Conservation (phyloP, 1,139 yeast genomes). For the Magnusiomyces magnusii region DNA sequence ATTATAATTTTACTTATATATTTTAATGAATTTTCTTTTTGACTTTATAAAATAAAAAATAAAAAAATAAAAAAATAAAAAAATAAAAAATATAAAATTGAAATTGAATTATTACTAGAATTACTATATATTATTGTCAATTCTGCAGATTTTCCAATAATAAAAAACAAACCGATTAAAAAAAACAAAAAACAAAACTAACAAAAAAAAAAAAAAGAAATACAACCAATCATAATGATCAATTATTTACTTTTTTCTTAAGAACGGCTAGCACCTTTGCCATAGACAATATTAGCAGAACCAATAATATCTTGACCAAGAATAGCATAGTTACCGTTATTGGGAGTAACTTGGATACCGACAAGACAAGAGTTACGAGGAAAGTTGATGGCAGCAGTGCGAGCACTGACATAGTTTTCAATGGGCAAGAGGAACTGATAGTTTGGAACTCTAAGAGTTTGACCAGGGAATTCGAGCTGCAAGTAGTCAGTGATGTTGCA, state of each 20-base stretch:
- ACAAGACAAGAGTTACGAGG: slow-evolving; percentile 35
- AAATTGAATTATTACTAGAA: no score
- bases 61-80: no score
- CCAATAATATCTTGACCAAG: slow-evolving; percentile 49
- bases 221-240: no score
- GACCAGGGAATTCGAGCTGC: slow-evolving; percentile 43
- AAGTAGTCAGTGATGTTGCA: slow-evolving; percentile 33
- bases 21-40: no score
- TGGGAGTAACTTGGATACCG: slow-evolving; percentile 28
- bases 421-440: slow-evolving; percentile 38
- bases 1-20: background rate
- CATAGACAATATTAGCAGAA: slow-evolving; percentile 48
- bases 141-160: background rate
- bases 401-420: slow-evolving; percentile 28
- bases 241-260: background rate
- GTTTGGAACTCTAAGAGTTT: slow-evolving; percentile 42
- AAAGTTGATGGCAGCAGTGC: slow-evolving; percentile 29
- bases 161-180: no score
- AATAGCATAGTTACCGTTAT: slow-evolving; percentile 29
- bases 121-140: background rate
- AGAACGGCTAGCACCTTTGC: slow-evolving; percentile 43
- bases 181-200: no score
- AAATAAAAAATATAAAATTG: no score
- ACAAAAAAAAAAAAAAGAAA: no score
- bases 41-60: no score